phyloP scores from a whole-genome alignment of 257 asterid genomes.

The Mitragyna speciosa region DNA sequence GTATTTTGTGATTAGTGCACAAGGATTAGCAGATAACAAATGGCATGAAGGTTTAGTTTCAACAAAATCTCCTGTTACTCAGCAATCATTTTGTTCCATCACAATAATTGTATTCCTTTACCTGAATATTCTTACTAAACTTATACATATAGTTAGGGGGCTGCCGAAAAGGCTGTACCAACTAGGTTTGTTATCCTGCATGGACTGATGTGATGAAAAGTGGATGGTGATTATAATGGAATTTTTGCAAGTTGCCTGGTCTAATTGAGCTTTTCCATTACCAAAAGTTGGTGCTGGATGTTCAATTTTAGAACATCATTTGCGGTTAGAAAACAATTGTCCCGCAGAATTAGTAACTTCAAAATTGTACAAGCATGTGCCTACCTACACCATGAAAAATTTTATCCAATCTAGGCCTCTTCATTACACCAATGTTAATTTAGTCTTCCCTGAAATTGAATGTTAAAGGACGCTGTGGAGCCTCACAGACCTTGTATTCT shows the following conservation, averaged over 20 bases:
- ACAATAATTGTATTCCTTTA: neutral
- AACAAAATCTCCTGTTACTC: neutral
- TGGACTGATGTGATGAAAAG: neutral
- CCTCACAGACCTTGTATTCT: neutral
- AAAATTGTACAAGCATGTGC: neutral
- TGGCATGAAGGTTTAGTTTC: neutral
- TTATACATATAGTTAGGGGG: neutral
- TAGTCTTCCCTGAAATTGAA: neutral
- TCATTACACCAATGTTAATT: neutral
- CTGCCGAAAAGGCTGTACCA: neutral
- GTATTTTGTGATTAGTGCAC: neutral
- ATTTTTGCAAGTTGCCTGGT: neutral
- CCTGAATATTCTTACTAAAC: neutral
- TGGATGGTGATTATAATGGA: neutral
- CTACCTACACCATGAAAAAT: neutral
- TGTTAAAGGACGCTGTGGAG: neutral
- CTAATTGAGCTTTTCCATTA: neutral
- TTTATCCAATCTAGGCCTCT: neutral
- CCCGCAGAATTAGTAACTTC: neutral
- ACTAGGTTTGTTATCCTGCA: neutral
- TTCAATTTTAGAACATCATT: neutral
- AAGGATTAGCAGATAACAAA: neutral
- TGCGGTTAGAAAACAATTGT: neutral
- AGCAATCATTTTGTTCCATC: constrained; percentile 6
- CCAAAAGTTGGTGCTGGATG: neutral